Evolutionary conservation across 1,284 basidiomycete genomes (phyloP).

Genomic region (Polyporus tsugae): DNA sequence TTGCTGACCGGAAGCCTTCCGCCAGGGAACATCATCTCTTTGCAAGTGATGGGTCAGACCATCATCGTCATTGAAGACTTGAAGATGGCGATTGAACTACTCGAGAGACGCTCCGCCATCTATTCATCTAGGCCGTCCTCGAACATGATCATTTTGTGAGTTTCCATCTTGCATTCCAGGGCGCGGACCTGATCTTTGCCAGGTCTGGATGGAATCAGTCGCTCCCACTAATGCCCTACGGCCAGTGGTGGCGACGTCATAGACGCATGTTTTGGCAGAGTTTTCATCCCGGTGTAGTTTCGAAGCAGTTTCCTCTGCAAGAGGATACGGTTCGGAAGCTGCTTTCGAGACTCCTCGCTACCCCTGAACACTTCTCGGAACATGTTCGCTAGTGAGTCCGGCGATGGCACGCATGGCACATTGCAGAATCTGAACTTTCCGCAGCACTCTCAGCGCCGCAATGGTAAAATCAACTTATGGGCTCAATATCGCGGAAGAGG

Average conservation of each 20-base stretch:
- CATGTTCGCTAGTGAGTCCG: background rate
- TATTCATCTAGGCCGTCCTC: slow-evolving; percentile 43
- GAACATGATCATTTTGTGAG: slow-evolving; percentile 22
- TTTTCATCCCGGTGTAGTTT: background rate
- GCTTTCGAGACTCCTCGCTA: background rate
- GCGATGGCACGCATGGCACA: no score
- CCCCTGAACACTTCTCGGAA: background rate
- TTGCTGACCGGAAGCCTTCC: background rate
- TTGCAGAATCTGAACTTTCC: background rate
- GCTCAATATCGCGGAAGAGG: background rate
- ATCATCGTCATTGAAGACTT: background rate
- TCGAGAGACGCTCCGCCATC: slow-evolving; percentile 43
- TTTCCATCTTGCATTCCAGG: no score
- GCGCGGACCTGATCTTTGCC: background rate
- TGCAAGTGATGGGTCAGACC: background rate
- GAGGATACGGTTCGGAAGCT: background rate
- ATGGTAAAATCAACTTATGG: background rate
- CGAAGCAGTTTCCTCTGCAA: background rate
- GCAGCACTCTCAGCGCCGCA: background rate
- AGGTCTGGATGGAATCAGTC: slow-evolving; percentile 1
- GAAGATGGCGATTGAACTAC: slow-evolving; percentile 35
- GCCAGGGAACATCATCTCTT: background rate
- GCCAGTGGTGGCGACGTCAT: slow-evolving; percentile 4
- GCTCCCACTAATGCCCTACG: slow-evolving; percentile 6
- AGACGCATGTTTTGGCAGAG: slow-evolving; percentile 5